A percentile compares a stretch with the other conserved stretches of the same genome.
These are phyloP conservation scores for Aspergillus alliaceus DNA, from an alignment of 2,329 filamentous ascomycete species.

Conservation along the genomic window DNA sequence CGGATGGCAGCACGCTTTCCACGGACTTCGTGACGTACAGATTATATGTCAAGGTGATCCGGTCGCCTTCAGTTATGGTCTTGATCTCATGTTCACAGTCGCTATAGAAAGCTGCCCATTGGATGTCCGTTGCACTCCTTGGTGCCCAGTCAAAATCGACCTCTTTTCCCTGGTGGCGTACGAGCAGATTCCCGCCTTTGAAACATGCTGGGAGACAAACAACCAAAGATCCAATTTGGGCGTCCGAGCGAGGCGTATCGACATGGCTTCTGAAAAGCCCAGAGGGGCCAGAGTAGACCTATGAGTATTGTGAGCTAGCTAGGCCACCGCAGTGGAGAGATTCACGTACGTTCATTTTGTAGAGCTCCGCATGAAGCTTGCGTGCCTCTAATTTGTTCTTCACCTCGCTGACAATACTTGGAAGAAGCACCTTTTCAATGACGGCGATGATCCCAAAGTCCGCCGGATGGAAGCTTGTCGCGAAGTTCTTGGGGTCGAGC, in stretches of 20 bases:
- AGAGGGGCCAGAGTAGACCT: conserved; percentile 55
- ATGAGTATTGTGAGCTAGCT: not conserved
- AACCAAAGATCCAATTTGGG: conserved; percentile 56
- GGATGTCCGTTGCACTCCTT: conserved; percentile 22
- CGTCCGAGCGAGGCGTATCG: conserved; percentile 52
- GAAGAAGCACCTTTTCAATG: conserved; percentile 50
- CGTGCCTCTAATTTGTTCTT: conserved; percentile 20
- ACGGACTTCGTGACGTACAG: conserved; percentile 46
- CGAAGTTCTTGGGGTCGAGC: conserved; percentile 51
- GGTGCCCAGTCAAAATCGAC: conserved; percentile 30
- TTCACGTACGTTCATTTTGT: conserved; percentile 52
- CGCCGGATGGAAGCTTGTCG: conserved; percentile 53
- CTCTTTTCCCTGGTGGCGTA: conserved; percentile 32
- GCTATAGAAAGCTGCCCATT: conserved; percentile 41
- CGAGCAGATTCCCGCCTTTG: conserved; percentile 33
- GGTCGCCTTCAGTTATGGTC: conserved; percentile 52
- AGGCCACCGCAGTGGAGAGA: not conserved
- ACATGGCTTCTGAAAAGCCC: conserved; percentile 55
- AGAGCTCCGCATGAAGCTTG: conserved; percentile 54
- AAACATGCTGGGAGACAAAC: conserved; percentile 48
- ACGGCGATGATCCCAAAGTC: conserved; percentile 54
- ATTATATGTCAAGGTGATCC: conserved; percentile 63
- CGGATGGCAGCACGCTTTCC: conserved; percentile 9
- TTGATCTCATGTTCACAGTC: conserved; percentile 42
- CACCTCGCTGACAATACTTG: conserved; percentile 18